Conservation (phyloP, 768 basidiomycete genomes). For the Russula virescens region DNA sequence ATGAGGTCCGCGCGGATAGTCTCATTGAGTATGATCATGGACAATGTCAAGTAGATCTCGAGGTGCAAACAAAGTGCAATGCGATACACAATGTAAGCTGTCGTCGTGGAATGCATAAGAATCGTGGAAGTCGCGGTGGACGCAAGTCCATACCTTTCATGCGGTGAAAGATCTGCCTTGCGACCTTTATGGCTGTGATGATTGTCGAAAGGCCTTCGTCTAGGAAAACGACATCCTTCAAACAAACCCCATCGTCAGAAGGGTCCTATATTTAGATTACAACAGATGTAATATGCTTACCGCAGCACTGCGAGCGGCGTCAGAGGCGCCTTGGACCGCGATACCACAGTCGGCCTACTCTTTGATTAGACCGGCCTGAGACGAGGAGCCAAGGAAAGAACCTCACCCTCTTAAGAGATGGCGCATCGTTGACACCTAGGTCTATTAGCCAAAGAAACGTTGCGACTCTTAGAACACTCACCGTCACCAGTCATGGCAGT, state of each 20-base stretch:
- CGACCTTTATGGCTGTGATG: constrained; percentile 44
- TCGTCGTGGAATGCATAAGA: constrained; percentile 33
- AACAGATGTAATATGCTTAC: constrained; percentile 10
- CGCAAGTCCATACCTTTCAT: constrained; percentile 35
- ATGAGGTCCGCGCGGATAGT: constrained; percentile 44
- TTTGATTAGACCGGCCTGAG: not conserved
- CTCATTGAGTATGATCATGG: constrained; percentile 43
- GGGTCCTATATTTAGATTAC: not conserved
- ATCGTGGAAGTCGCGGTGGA: too few species aligned
- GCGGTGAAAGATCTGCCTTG: constrained; percentile 46
- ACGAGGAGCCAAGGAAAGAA: constrained; percentile 19
- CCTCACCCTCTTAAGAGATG: constrained; percentile 30
- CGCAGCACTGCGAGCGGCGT: constrained; percentile 38
- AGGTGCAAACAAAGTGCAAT: constrained; percentile 46
- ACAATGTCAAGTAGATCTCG: constrained; percentile 42
- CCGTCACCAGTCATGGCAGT: constrained; percentile 42
- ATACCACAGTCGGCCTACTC: constrained; percentile 34
- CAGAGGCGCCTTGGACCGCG: constrained; percentile 40
- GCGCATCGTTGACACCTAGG: constrained; percentile 31
- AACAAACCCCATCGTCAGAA: not conserved
- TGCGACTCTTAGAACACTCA: constrained; percentile 13
- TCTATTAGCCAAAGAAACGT: constrained; percentile 7
- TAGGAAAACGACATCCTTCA: constrained; percentile 41
- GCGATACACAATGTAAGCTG: constrained; percentile 45
- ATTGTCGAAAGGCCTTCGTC: constrained; percentile 40